Percentiles rank a stretch among this genome's conserved stretches.
These are phyloP conservation scores for Penicillium sp. DNA, from an alignment of 2,329 filamentous ascomycete genomes.

Conservation along the genomic window DNA sequence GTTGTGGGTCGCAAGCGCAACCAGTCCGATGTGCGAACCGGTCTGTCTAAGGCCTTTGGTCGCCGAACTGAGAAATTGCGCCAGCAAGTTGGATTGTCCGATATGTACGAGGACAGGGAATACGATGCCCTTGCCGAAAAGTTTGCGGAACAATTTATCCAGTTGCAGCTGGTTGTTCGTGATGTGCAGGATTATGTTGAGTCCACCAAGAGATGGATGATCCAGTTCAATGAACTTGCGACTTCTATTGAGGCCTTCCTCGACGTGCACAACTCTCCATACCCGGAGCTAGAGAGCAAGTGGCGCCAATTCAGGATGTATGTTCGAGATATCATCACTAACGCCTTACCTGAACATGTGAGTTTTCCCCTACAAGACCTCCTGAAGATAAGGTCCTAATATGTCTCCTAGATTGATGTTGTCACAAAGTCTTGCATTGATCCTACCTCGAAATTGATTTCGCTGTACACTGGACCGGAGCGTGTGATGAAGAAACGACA, in stretches of 20 bases:
- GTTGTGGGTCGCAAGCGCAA: slow-evolving; percentile 83
- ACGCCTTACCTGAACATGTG: slow-evolving; percentile 81
- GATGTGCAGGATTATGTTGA: slow-evolving; percentile 92
- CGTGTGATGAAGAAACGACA: slow-evolving; percentile 91
- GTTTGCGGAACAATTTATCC: slow-evolving; percentile 88
- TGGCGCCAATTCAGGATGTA: slow-evolving; percentile 89
- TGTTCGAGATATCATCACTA: slow-evolving; percentile 79
- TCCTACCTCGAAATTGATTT: slow-evolving; percentile 81
- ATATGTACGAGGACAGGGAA: slow-evolving; percentile 72
- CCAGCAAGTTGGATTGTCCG: slow-evolving; percentile 63
- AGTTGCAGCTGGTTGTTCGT: slow-evolving; percentile 84
- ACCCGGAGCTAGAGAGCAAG: slow-evolving; percentile 86
- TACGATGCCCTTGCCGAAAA: slow-evolving; percentile 80
- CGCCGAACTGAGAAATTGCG: slow-evolving; percentile 84
- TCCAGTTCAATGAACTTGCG: slow-evolving; percentile 76
- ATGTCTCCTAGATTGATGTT: slow-evolving; percentile 50
- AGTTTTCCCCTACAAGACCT: slow-evolving; percentile 18
- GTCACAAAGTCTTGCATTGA: slow-evolving; percentile 82
- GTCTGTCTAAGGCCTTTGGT: slow-evolving; percentile 83
- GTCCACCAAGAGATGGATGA: slow-evolving; percentile 75
- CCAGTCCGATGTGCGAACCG: slow-evolving; percentile 81
- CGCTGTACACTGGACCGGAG: slow-evolving; percentile 77
- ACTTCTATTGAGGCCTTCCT: slow-evolving; percentile 81
- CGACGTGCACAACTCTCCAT: slow-evolving; percentile 64
- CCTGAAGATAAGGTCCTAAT: not conserved